Conservation (phyloP, 805 yeast species). For the Candida arabinofermentans region DNA sequence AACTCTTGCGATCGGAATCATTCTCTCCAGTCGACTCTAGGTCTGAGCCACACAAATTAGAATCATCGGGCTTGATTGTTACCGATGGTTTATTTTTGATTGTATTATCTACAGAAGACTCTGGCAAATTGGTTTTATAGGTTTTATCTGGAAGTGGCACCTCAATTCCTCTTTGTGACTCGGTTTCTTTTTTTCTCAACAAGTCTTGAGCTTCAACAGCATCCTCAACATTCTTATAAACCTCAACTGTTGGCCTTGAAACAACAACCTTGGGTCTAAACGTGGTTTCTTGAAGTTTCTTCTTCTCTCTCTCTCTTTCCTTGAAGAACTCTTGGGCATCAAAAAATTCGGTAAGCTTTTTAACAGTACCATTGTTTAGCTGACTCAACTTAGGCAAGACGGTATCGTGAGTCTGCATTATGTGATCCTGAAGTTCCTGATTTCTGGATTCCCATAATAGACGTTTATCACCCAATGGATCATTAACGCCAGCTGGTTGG, state of each 20-base stretch:
- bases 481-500: background rate
- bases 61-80: background rate
- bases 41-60: background rate
- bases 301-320: slow-evolving; percentile 78
- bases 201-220: slow-evolving; percentile 57
- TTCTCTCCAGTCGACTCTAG: background rate
- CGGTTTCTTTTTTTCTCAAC: slow-evolving; percentile 7
- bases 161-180: background rate
- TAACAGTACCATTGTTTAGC: slow-evolving; percentile 43
- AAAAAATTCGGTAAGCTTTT: slow-evolving; percentile 61
- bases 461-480: slow-evolving; percentile 8
- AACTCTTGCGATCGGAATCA: slow-evolving; percentile 4
- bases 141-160: background rate
- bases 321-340: slow-evolving; percentile 83
- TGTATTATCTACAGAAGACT: background rate
- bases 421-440: slow-evolving; percentile 20
- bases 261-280: slow-evolving; percentile 70
- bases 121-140: background rate
- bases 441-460: slow-evolving; percentile 21
- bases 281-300: slow-evolving; percentile 52
- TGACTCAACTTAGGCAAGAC: slow-evolving; percentile 13
- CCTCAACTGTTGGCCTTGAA: slow-evolving; percentile 85
- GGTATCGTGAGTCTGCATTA: slow-evolving; percentile 14
- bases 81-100: background rate
- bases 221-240: slow-evolving; percentile 82